Evolutionary conservation across 352 stramenopile species (phyloP).

Genomic region (Phytophthora pini): DNA sequence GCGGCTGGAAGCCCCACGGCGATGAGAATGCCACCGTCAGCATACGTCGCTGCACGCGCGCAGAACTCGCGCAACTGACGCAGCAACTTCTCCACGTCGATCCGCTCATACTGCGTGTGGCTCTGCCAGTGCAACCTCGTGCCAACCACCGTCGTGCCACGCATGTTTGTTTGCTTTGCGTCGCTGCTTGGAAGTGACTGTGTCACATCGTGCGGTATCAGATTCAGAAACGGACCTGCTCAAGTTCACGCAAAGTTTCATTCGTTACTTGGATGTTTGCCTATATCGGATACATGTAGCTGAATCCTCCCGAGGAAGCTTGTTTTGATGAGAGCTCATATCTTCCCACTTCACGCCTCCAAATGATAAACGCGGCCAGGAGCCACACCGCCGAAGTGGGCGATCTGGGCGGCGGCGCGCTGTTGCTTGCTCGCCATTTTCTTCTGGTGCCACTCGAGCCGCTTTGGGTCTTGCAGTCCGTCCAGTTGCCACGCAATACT

Average conservation of each 20-base stretch:
- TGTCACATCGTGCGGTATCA: conserved; percentile 20
- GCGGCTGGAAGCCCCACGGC: conserved; percentile 49
- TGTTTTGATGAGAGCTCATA: neutral
- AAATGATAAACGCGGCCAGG: conserved; percentile 58
- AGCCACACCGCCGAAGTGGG: conserved; percentile 53
- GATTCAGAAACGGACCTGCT: conserved; percentile 32
- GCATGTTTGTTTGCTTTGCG: conserved; percentile 20
- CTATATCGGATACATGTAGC: no score
- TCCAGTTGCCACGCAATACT: conserved; percentile 87
- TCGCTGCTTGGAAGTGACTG: conserved; percentile 14
- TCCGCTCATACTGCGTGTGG: conserved; percentile 40
- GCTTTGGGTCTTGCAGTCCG: conserved; percentile 60
- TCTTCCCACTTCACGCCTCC: conserved; percentile 21
- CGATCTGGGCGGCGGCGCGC: conserved; percentile 81
- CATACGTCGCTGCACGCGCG: conserved; percentile 49
- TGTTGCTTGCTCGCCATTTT: conserved; percentile 96
- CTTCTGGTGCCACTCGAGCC: conserved; percentile 91
- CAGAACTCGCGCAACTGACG: conserved; percentile 50
- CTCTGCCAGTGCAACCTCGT: conserved; percentile 71
- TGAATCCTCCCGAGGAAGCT: neutral
- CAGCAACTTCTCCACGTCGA: conserved; percentile 47
- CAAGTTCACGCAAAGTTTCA: neutral
- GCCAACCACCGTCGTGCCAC: conserved; percentile 44
- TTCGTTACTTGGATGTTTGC: neutral
- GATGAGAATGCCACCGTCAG: conserved; percentile 49